These are phyloP conservation scores for Alternaria dauci DNA, from an alignment of 2,329 filamentous ascomycete genomes.

Conservation along the genomic window DNA sequence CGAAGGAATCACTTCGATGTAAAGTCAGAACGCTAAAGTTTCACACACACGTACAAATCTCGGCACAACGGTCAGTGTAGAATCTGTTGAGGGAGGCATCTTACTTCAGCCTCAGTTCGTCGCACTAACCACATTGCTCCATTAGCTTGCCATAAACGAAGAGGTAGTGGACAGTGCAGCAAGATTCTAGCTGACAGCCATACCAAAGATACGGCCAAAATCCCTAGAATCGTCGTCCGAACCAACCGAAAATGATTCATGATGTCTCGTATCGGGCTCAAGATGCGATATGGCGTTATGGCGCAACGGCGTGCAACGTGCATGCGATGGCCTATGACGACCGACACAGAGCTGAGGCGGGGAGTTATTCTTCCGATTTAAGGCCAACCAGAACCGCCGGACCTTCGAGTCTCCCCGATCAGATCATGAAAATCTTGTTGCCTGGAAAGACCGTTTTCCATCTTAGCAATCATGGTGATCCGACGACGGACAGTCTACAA, in stretches of 20 bases:
- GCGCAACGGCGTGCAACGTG: neutral
- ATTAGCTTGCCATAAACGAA: neutral
- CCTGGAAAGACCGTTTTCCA: neutral
- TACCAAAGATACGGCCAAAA: neutral
- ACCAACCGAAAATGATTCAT: neutral
- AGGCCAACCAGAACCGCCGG: neutral
- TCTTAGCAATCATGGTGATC: neutral
- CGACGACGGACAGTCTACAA: neutral
- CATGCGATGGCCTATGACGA: neutral
- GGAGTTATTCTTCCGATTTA: slow-evolving; percentile 8
- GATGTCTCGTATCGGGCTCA: neutral
- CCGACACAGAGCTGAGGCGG: slow-evolving; percentile 4
- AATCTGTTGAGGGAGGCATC: neutral
- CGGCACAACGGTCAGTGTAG: slow-evolving; percentile 3
- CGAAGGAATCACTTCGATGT: neutral
- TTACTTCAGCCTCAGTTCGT: neutral
- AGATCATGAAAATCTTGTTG: neutral
- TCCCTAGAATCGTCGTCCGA: neutral
- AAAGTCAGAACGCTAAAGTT: neutral
- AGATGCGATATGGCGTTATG: neutral
- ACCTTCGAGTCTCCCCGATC: slow-evolving; percentile 3
- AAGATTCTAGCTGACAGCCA: neutral
- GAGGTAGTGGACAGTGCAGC: neutral
- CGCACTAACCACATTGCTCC: neutral
- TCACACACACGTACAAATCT: neutral